A percentile compares a stretch with the other conserved stretches of the same genome.
Conservation (phyloP, 257 asterid genomes). For the Handroanthus guayacan region DNA sequence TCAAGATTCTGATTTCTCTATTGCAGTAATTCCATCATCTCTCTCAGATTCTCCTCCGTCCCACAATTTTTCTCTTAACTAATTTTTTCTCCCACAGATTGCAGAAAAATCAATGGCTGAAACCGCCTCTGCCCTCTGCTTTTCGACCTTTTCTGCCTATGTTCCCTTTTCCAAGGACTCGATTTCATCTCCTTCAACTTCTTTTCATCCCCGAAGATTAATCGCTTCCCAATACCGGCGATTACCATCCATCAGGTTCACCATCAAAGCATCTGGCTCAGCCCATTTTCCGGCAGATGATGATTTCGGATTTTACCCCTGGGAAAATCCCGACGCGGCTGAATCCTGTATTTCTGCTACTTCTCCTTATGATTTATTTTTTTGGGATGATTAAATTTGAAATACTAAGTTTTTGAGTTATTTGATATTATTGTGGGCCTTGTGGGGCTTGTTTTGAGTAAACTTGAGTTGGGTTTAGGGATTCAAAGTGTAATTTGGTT, state of each 20-base stretch:
- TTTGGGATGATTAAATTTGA: background rate
- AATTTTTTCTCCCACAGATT: background rate
- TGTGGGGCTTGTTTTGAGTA: constrained; percentile 10
- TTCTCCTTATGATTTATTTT: background rate
- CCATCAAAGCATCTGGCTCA: constrained; percentile 62
- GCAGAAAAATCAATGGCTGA: constrained; percentile 58
- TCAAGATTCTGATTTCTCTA: constrained; percentile 18
- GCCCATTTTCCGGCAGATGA: constrained; percentile 67
- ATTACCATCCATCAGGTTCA: constrained; percentile 46
- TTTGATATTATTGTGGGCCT: background rate
- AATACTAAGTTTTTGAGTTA: background rate
- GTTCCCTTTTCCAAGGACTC: constrained; percentile 53
- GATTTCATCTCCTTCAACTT: constrained; percentile 43
- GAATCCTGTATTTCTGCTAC: constrained; percentile 54
- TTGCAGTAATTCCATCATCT: constrained; percentile 27
- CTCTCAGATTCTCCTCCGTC: constrained; percentile 38
- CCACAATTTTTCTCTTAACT: constrained; percentile 14
- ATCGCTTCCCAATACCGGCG: constrained; percentile 40
- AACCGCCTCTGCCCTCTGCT: constrained; percentile 60
- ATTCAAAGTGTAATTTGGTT: background rate
- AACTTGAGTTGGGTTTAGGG: constrained; percentile 13
- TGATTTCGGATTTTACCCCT: constrained; percentile 78
- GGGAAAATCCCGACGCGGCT: constrained; percentile 66
- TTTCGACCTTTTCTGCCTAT: constrained; percentile 53
- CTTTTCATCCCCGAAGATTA: constrained; percentile 42